These are phyloP conservation scores for Rhizopogon rudus DNA, from an alignment of 768 basidiomycete species.

Conservation along the genomic window DNA sequence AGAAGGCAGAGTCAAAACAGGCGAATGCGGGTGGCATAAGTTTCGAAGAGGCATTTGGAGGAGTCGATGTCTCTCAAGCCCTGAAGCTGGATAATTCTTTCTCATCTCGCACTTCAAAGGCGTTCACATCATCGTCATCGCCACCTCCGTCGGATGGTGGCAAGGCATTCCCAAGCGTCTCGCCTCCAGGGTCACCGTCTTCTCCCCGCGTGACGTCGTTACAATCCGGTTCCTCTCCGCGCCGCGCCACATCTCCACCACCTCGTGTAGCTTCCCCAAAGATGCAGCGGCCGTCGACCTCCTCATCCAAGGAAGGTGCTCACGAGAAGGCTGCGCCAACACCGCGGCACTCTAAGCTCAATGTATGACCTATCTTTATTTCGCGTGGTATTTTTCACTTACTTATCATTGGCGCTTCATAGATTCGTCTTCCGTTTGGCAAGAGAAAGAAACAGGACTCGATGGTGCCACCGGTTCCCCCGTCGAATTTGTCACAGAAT, in stretches of 20 bases:
- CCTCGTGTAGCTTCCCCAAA: conserved; percentile 52
- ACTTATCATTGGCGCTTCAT: conserved; percentile 10
- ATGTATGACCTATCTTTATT: conserved; percentile 44
- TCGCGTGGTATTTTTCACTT: not conserved
- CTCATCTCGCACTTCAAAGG: conserved; percentile 29
- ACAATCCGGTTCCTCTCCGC: conserved; percentile 37
- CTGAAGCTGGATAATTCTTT: conserved; percentile 38
- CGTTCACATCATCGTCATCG: conserved; percentile 17
- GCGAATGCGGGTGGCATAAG: conserved; percentile 22
- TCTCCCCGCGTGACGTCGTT: conserved; percentile 26
- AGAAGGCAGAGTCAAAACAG: conserved; percentile 10
- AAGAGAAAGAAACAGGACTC: conserved; percentile 66
- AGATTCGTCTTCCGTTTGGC: conserved; percentile 79
- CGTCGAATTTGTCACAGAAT: conserved; percentile 28
- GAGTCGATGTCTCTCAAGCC: conserved; percentile 32
- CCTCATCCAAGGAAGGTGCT: conserved; percentile 44
- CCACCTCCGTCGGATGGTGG: conserved; percentile 10
- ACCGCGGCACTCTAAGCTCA: conserved; percentile 66
- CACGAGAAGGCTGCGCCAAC: conserved; percentile 53
- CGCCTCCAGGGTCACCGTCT: conserved; percentile 36
- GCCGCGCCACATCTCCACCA: conserved; percentile 40
- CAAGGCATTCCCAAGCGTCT: conserved; percentile 33
- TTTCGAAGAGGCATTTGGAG: conserved; percentile 57
- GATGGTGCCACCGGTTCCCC: conserved; percentile 35
- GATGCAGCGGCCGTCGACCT: conserved; percentile 50